Evolutionary conservation across 108 stramenopile species (phyloP).

Genomic region (Pseudonitzschia multistriata): DNA sequence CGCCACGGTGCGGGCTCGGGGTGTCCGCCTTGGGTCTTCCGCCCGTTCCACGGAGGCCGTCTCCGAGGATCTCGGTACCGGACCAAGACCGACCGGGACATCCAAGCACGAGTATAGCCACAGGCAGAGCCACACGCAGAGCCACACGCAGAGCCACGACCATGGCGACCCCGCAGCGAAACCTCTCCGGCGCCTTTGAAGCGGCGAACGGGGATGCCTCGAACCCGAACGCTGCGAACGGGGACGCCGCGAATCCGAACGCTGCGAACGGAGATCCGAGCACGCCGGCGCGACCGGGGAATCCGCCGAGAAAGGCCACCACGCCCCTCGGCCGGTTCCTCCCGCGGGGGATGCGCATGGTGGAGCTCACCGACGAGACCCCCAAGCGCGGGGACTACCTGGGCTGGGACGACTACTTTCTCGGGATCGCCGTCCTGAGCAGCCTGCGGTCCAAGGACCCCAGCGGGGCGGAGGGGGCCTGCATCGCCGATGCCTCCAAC

Average conservation of each 20-base stretch:
- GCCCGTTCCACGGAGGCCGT: no score
- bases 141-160: no score
- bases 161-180: background rate
- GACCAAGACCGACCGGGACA: no score
- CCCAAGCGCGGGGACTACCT: slow-evolving; percentile 54
- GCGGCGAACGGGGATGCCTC: background rate
- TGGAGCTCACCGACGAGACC: background rate
- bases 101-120: background rate
- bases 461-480: slow-evolving; percentile 53
- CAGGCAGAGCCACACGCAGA: background rate
- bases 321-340: background rate
- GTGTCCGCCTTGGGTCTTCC: no score
- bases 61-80: no score
- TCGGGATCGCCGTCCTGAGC: slow-evolving; percentile 85
- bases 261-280: background rate
- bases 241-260: no score
- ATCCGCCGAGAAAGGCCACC: background rate
- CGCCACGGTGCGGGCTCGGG: no score
- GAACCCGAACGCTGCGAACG: background rate
- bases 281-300: background rate
- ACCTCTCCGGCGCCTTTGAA: background rate
- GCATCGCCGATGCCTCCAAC: slow-evolving; percentile 71
- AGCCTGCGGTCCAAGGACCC: slow-evolving; percentile 95
- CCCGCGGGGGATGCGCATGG: slow-evolving; percentile 12
- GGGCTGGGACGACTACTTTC: slow-evolving; percentile 98